Conservation (phyloP, 306 rosid genomes). For the Trifolium repens region DNA sequence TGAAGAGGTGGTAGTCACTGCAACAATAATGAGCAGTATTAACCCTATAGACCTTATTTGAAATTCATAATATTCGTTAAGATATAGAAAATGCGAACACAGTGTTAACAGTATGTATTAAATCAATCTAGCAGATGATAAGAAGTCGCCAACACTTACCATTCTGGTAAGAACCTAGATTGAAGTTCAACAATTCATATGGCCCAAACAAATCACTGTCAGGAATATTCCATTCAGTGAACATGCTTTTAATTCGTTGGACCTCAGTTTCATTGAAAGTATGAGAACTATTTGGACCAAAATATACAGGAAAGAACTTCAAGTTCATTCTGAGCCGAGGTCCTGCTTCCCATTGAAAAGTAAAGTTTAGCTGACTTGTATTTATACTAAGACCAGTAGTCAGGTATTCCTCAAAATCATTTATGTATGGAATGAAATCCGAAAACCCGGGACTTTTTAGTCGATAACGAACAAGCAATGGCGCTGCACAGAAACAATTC, state of each 20-base stretch:
- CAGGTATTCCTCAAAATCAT: conserved; percentile 52
- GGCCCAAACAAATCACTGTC: conserved; percentile 76
- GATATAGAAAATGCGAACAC: not conserved
- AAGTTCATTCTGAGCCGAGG: conserved; percentile 75
- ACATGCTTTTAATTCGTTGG: conserved; percentile 53
- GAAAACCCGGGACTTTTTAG: conserved; percentile 91
- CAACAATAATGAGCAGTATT: conserved; percentile 39
- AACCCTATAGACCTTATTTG: conserved; percentile 16
- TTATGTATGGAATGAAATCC: conserved; percentile 59
- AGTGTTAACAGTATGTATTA: conserved; percentile 5
- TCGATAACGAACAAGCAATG: conserved; percentile 70
- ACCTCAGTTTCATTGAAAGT: conserved; percentile 65
- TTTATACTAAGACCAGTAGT: conserved; percentile 50
- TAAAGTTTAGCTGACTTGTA: conserved; percentile 61
- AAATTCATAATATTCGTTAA: conserved; percentile 22
- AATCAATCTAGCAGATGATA: conserved; percentile 32
- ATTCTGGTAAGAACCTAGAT: conserved; percentile 51
- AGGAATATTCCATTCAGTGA: conserved; percentile 69
- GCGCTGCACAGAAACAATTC: conserved; percentile 71
- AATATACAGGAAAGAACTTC: conserved; percentile 71
- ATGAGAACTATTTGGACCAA: conserved; percentile 16
- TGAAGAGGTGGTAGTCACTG: conserved; percentile 47
- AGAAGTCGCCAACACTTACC: conserved; percentile 62
- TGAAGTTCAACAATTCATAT: conserved; percentile 65
- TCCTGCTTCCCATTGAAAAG: conserved; percentile 63